Percentiles rank a stretch among this genome's conserved stretches.
These are phyloP conservation scores for Lasiosphaeria ovina DNA, from an alignment of 495 filamentous ascomycete genomes.

Conservation along the genomic window DNA sequence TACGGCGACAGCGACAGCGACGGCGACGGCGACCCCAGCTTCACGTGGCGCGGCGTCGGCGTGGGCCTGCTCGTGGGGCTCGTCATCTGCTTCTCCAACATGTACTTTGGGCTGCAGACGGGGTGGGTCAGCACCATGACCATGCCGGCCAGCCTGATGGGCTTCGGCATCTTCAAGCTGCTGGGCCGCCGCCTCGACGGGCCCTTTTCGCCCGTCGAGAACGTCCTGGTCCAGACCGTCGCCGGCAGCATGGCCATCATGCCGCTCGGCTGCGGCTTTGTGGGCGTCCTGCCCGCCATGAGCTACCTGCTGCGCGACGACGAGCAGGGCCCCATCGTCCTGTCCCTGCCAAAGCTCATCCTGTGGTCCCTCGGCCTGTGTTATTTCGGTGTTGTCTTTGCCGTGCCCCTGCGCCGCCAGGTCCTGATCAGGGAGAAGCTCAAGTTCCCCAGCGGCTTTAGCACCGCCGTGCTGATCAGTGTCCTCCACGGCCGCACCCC, in stretches of 20 bases:
- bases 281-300: slow-evolving; percentile 80
- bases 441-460: slow-evolving; percentile 91
- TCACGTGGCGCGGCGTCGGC: slow-evolving; percentile 76
- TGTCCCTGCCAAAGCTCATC: slow-evolving; percentile 73
- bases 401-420: slow-evolving; percentile 79
- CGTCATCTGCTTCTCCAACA: slow-evolving; percentile 92
- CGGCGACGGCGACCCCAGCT: slow-evolving; percentile 51
- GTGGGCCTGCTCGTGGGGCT: slow-evolving; percentile 83
- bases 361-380: slow-evolving; percentile 89
- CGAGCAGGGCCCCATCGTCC: slow-evolving; percentile 71
- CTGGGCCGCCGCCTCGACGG: slow-evolving; percentile 60
- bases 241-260: slow-evolving; percentile 94
- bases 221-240: slow-evolving; percentile 95
- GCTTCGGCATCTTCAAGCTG: slow-evolving; percentile 92
- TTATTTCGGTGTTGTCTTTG: slow-evolving; percentile 95
- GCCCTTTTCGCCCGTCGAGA: slow-evolving; percentile 92
- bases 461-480: slow-evolving; percentile 87
- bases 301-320: slow-evolving; percentile 74
- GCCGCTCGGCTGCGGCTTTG: slow-evolving; percentile 94
- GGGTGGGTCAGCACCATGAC: slow-evolving; percentile 73
- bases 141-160: slow-evolving; percentile 92
- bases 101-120: slow-evolving; percentile 96
- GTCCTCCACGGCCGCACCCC: slow-evolving; percentile 69
- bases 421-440: slow-evolving; percentile 90
- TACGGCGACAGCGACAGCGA: not conserved